phyloP scores from a whole-genome alignment of 305 asterid genomes.

The Fraxinus sp. region DNA sequence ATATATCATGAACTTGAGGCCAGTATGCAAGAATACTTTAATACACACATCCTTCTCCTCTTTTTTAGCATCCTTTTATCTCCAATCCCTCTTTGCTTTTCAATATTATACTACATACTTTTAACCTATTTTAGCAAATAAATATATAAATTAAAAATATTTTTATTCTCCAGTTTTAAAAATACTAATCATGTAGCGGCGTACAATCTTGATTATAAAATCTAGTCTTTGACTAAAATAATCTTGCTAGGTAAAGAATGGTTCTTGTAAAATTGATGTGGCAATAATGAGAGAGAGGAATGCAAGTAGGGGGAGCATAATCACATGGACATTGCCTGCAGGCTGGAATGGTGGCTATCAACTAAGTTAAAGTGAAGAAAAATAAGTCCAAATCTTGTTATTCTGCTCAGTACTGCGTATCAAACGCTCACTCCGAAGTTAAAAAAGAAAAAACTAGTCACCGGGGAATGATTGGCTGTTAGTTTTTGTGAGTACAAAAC shows the following conservation, averaged over 20 bases:
- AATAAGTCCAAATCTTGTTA: not conserved
- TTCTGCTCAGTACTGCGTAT: not conserved
- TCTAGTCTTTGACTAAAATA: constrained; percentile 34
- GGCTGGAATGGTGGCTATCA: constrained; percentile 43
- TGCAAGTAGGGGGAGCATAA: constrained; percentile 56
- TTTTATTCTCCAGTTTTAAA: constrained; percentile 3
- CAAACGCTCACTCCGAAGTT: not conserved
- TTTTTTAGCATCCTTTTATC: constrained; percentile 5
- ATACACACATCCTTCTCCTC: constrained; percentile 25
- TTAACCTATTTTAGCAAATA: not conserved
- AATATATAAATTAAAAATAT: not conserved
- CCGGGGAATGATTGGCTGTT: constrained; percentile 47
- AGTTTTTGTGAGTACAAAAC: constrained; percentile 38
- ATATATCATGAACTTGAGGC: constrained; percentile 38
- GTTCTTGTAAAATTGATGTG: constrained; percentile 26
- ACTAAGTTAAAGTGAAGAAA: not conserved
- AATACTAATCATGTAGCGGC: constrained; percentile 31
- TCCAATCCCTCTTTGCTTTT: not conserved
- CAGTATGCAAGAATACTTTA: constrained; percentile 22
- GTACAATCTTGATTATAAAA: constrained; percentile 29
- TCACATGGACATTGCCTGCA: constrained; percentile 63
- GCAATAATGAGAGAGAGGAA: constrained; percentile 61
- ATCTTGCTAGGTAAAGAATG: constrained; percentile 28
- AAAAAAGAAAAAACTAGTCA: constrained; percentile 15
- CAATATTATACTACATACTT: not conserved